Conservation (phyloP, 2,329 filamentous ascomycete species). For the Nigrograna mackinnonii region DNA sequence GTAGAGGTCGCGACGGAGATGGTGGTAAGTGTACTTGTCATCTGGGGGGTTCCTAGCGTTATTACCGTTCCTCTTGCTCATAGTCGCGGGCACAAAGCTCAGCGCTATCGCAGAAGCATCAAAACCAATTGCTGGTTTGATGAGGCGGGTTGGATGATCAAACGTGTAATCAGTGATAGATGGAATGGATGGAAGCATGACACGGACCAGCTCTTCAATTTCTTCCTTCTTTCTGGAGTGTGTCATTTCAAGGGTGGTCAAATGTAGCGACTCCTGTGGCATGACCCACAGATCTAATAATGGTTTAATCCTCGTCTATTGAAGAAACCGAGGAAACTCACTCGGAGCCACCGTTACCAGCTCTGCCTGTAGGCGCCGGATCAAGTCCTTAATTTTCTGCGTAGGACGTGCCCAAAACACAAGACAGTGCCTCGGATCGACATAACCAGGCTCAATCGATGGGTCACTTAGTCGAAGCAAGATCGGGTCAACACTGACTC, state of each 20-base stretch:
- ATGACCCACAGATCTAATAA: slow-evolving; percentile 79
- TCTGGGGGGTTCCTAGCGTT: slow-evolving; percentile 45
- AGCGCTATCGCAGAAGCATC: slow-evolving; percentile 85
- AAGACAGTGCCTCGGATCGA: slow-evolving; percentile 78
- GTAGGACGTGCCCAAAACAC: slow-evolving; percentile 89
- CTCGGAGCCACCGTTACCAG: slow-evolving; percentile 69
- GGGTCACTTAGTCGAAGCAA: slow-evolving; percentile 70
- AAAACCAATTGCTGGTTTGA: slow-evolving; percentile 82
- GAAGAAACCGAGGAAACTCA: slow-evolving; percentile 40
- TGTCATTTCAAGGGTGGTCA: slow-evolving; percentile 84
- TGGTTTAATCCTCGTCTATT: not conserved
- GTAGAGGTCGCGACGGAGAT: slow-evolving; percentile 81
- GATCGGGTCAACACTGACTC: slow-evolving; percentile 76
- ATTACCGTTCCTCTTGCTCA: slow-evolving; percentile 50
- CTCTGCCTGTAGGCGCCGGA: slow-evolving; percentile 69
- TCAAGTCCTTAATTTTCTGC: slow-evolving; percentile 67
- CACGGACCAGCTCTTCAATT: slow-evolving; percentile 65
- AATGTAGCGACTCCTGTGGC: slow-evolving; percentile 76
- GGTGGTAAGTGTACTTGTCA: slow-evolving; percentile 84
- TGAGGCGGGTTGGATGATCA: slow-evolving; percentile 70
- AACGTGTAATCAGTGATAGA: slow-evolving; percentile 69
- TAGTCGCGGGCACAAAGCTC: slow-evolving; percentile 80
- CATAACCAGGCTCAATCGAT: slow-evolving; percentile 67
- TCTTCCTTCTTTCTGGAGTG: slow-evolving; percentile 74
- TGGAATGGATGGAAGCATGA: slow-evolving; percentile 60